phyloP scores from a whole-genome alignment of 768 basidiomycete species.

The Panaeolus papilionaceus region DNA sequence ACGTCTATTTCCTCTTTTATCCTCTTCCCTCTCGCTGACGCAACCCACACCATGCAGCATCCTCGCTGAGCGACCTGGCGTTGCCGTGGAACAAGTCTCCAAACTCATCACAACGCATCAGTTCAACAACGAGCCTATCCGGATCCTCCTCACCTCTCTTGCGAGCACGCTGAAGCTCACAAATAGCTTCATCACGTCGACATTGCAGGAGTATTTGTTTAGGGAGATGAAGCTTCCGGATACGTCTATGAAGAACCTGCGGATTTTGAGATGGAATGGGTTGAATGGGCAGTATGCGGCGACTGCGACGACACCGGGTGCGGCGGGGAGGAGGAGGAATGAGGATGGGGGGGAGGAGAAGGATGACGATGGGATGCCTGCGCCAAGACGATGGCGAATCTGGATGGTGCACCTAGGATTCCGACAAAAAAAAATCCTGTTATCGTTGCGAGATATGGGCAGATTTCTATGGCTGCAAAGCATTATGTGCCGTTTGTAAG shows the following conservation, averaged over 20 bases:
- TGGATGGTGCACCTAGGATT: slow-evolving; percentile 50
- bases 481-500: slow-evolving; percentile 91
- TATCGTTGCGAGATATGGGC: slow-evolving; percentile 74
- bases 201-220: slow-evolving; percentile 84
- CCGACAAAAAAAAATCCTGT: slow-evolving; percentile 44
- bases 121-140: slow-evolving; percentile 85
- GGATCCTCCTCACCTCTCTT: slow-evolving; percentile 76
- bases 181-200: slow-evolving; percentile 78
- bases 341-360: slow-evolving; percentile 32
- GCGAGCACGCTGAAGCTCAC: slow-evolving; percentile 73
- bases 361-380: slow-evolving; percentile 29
- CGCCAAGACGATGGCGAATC: slow-evolving; percentile 35
- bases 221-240: slow-evolving; percentile 80
- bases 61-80: slow-evolving; percentile 54
- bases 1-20: no score
- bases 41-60: slow-evolving; percentile 72
- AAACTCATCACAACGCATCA: slow-evolving; percentile 79
- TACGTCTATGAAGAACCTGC: slow-evolving; percentile 68
- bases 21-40: no score
- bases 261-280: slow-evolving; percentile 66
- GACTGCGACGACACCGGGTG: slow-evolving; percentile 32
- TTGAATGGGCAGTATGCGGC: slow-evolving; percentile 63
- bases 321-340: slow-evolving; percentile 40
- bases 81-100: slow-evolving; percentile 76
- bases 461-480: slow-evolving; percentile 79